Percentiles rank a stretch among this genome's conserved stretches.
Conservation (phyloP, 2,329 filamentous ascomycete genomes). For the Talaromyces sp. region DNA sequence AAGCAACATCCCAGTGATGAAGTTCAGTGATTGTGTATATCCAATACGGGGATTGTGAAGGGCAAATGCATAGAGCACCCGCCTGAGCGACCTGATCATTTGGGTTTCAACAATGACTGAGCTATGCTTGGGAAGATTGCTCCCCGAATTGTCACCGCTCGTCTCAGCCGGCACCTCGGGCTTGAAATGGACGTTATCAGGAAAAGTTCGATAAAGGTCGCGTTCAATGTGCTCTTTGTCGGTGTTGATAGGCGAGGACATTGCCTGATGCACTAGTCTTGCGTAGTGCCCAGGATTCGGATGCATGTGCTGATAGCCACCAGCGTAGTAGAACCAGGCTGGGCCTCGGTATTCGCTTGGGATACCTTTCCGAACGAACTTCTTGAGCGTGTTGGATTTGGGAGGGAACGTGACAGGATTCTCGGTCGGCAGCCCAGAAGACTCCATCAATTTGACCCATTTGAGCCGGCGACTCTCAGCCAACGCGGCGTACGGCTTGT, state of each 20-base stretch:
- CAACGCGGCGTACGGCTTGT: slow-evolving; percentile 70
- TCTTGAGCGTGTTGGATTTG: slow-evolving; percentile 77
- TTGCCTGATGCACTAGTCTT: slow-evolving; percentile 65
- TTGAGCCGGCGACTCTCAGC: slow-evolving; percentile 73
- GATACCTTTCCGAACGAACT: slow-evolving; percentile 89
- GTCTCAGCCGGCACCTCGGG: slow-evolving; percentile 48
- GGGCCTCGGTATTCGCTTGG: slow-evolving; percentile 92
- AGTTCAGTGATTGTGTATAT: slow-evolving; percentile 95
- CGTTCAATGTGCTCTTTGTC: slow-evolving; percentile 90
- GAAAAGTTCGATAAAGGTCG: slow-evolving; percentile 89
- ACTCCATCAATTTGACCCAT: slow-evolving; percentile 75
- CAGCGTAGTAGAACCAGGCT: slow-evolving; percentile 96
- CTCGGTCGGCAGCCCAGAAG: slow-evolving; percentile 70
- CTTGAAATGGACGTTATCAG: slow-evolving; percentile 89
- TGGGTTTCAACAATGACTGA: slow-evolving; percentile 61
- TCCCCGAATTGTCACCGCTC: slow-evolving; percentile 29
- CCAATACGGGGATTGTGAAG: slow-evolving; percentile 88
- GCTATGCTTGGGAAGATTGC: slow-evolving; percentile 38
- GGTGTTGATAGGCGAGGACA: slow-evolving; percentile 63
- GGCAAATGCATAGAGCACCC: slow-evolving; percentile 85
- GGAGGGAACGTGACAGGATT: slow-evolving; percentile 75
- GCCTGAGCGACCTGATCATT: slow-evolving; percentile 77
- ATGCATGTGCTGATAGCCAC: slow-evolving; percentile 74
- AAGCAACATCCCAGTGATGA: slow-evolving; percentile 83
- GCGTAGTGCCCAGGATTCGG: slow-evolving; percentile 77